Base-by-base conservation (phyloP, 2,329 filamentous ascomycete species). In the Botrytis deweyae region DNA sequence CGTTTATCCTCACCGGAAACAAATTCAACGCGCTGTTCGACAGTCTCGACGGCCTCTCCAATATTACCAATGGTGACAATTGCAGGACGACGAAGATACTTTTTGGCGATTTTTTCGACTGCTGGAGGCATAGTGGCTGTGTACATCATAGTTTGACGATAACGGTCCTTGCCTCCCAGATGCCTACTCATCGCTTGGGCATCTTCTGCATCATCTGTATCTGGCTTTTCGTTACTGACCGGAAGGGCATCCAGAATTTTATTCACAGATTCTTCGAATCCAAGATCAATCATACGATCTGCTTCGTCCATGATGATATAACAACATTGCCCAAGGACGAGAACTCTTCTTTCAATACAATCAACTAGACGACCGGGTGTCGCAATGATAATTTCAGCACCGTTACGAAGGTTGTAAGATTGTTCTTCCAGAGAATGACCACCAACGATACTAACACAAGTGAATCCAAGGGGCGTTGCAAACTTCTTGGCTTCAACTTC, bases 61-160 rank as follows among this genome's bases (percentile, higher is more conserved):
- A 91, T 90, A 80, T 97, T 97, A 76, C 96, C 96, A 76, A 99
- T 98, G 0, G 93, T 97, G 58, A 98, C 94, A 69, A 95, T 96
- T 33, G 96, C 96, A 0, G 96, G 96, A 20, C 96, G 90, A 0
- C 95, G 92, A 25, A 98, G 89, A 81, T 99, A 99, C 82, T 97
- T 97, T 79, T 95, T 92, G n/a, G 96, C 96, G 76, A 99, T 98
- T 76, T 93, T 93, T 82, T 99, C 96, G 25, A 99, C 93, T 0
- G 93, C 90, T 0, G 93, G 85, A 2, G 96, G 95, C 96, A 99
- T 99, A 42, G 96, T 99, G 71, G 96, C 96, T 77, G 96, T 98
- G 89, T 98, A 99, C 96, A 99, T 99, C 96, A 99, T 99, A 0
- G 96, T 99, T 83, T 99, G 95, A 74, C 96, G 88, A 84, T 98